Base-by-base conservation (phyloP, 169 alveolate species). In the Cyclospora cayetanensis region DNA sequence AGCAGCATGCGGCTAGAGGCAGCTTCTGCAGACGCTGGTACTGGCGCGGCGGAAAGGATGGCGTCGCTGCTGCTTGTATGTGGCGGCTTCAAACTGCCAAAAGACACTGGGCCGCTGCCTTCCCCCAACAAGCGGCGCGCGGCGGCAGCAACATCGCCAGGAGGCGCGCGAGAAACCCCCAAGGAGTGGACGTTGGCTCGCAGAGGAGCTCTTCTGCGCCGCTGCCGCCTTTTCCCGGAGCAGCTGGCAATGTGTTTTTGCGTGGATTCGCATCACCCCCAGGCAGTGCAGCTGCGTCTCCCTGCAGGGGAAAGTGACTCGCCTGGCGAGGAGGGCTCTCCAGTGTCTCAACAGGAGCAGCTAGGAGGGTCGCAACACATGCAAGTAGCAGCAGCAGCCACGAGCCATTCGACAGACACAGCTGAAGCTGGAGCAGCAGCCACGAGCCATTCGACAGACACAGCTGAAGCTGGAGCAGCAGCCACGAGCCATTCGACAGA, bases 11-110 rank as follows among this genome's bases (percentile, higher is more conserved):
- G 60, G 60, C 60, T 46, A 15, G 15, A 15, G 37, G 53, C 82
- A 70, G 82, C 82, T 35, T 46, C 82, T 35, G 82, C 82, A 70
- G 82, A 46, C 9, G 53, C 83, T 18, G 53, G 52, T 2, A 53
- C 53, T 70, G 83, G 25, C 31, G 29, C 55, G 43, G 25, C 4
- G 53, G 55, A 27, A 39, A 70, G 52, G 55, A 46, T 35, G 34
- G 43, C 27, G 20, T 70, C 12, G 83, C 11, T 70, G 50, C 83
- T 70, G 50, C 25, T 70, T 70, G 25, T 70, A 4, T 70, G 83
- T 27, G 83, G 83, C 22, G 83, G 83, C n/a, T 70, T 70, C 27
- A 70, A 4, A 11, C 55, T 35, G 22, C 83, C 83, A 20, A 53
- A 46, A 15, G 83, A 31, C 15, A 15, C 15, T 7, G 60, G 15